These are phyloP conservation scores for Globisporangium radiosum DNA, from an alignment of 352 stramenopile species.

Conservation along the genomic window DNA sequence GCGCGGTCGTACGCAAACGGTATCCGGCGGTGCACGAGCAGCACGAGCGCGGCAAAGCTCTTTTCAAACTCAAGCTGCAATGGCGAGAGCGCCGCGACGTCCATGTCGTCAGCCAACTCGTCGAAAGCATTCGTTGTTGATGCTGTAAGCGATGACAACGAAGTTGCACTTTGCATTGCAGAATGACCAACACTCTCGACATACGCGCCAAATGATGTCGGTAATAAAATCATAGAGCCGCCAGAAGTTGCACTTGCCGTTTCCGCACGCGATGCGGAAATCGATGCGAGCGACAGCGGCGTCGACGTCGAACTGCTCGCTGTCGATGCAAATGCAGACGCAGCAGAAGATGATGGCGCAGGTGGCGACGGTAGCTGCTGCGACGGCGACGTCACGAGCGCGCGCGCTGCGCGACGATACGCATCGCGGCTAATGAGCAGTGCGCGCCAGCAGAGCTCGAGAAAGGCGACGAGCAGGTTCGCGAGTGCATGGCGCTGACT, in stretches of 20 bases:
- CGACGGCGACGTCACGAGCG: neutral
- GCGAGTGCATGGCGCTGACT: conserved; percentile 41
- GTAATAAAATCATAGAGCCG: too few relatives aligned
- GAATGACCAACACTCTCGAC: too few relatives aligned
- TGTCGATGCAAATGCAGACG: neutral
- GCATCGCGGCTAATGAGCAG: conserved; percentile 55
- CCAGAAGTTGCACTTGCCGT: too few relatives aligned
- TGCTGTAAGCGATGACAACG: too few relatives aligned
- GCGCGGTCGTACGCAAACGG: conserved; percentile 21
- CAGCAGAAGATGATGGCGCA: neutral
- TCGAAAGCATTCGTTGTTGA: neutral
- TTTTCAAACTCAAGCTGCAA: conserved; percentile 69
- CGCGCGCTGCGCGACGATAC: conserved; percentile 23
- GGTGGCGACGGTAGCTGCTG: neutral
- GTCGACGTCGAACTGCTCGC: neutral
- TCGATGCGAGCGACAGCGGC: neutral
- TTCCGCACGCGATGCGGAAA: too few relatives aligned
- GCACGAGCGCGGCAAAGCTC: conserved; percentile 48
- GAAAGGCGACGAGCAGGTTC: conserved; percentile 50
- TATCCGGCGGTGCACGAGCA: conserved; percentile 30
- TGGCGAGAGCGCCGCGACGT: conserved; percentile 25
- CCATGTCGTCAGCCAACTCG: neutral
- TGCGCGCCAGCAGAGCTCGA: conserved; percentile 44
- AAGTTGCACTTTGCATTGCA: too few relatives aligned
- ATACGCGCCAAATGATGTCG: too few relatives aligned